phyloP scores from a whole-genome alignment of 2,329 filamentous ascomycete genomes.

The Sporothrix variecibatus region DNA sequence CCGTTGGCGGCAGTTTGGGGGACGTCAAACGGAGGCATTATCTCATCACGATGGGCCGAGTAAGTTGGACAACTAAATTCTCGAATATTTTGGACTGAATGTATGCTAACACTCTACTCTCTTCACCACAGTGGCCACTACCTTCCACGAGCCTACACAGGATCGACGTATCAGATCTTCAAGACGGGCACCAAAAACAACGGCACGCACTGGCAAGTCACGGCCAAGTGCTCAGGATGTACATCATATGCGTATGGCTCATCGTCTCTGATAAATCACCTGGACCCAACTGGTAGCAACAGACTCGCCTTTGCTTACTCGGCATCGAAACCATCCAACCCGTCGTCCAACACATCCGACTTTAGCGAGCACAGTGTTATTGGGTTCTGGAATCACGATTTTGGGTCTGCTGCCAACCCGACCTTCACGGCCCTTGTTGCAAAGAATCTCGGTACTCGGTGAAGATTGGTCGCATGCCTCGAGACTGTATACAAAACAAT shows the following conservation, averaged over 20 bases:
- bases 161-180: slow-evolving; percentile 39
- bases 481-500: too few species aligned
- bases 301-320: slow-evolving; percentile 37
- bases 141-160: slow-evolving; percentile 36
- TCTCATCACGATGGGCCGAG: slow-evolving; percentile 26
- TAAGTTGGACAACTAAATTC: neutral
- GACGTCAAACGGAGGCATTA: slow-evolving; percentile 21
- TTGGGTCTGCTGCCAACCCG: slow-evolving; percentile 32
- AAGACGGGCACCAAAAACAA: slow-evolving; percentile 43
- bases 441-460: slow-evolving; percentile 13
- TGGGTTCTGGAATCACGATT: slow-evolving; percentile 37
- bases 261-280: slow-evolving; percentile 20
- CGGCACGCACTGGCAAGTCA: slow-evolving; percentile 45
- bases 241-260: slow-evolving; percentile 31
- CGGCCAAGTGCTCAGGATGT: slow-evolving; percentile 46
- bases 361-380: slow-evolving; percentile 36
- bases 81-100: neutral
- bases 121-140: slow-evolving; percentile 35
- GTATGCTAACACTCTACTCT: neutral
- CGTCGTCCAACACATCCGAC: slow-evolving; percentile 30
- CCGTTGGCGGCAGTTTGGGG: slow-evolving; percentile 31
- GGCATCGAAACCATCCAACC: slow-evolving; percentile 29
- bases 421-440: slow-evolving; percentile 30
- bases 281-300: slow-evolving; percentile 34
- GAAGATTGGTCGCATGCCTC: too few species aligned